A percentile compares a stretch with the other conserved stretches of the same genome.
phyloP scores from a whole-genome alignment of 208 protist genomes.

The Spongospora subterranea region DNA sequence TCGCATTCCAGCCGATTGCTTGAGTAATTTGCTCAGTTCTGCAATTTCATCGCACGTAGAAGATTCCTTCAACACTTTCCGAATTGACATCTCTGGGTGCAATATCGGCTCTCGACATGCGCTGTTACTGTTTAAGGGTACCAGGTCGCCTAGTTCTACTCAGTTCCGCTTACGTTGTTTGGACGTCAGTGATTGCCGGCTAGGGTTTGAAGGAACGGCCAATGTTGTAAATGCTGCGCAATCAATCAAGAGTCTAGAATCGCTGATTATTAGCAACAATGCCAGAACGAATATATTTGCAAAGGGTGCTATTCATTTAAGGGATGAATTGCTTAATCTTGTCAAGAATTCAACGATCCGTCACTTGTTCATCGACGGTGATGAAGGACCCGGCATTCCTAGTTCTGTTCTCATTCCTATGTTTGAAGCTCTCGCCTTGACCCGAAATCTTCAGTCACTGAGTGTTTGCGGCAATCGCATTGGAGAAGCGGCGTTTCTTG shows the following conservation, averaged over 20 bases:
- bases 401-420: not conserved
- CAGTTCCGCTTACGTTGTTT: not conserved
- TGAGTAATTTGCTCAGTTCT: not conserved
- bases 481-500: slow-evolving; percentile 21
- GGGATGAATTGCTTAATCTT: not conserved
- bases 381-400: not conserved
- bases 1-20: not conserved
- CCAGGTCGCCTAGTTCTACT: not conserved
- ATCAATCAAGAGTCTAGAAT: not conserved
- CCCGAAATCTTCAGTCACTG: not conserved
- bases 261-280: not conserved
- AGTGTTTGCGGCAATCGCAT: not conserved
- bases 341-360: not conserved
- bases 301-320: not conserved
- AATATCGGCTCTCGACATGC: not conserved
- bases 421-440: slow-evolving; percentile 28
- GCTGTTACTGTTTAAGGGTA: not conserved
- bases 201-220: not conserved
- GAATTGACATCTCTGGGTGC: not conserved
- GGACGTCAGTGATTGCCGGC: not conserved
- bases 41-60: not conserved
- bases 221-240: not conserved
- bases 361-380: not conserved
- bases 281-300: not conserved
- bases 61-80: not conserved